Conservation (phyloP, 768 basidiomycete genomes). For the Epithele typhae region DNA sequence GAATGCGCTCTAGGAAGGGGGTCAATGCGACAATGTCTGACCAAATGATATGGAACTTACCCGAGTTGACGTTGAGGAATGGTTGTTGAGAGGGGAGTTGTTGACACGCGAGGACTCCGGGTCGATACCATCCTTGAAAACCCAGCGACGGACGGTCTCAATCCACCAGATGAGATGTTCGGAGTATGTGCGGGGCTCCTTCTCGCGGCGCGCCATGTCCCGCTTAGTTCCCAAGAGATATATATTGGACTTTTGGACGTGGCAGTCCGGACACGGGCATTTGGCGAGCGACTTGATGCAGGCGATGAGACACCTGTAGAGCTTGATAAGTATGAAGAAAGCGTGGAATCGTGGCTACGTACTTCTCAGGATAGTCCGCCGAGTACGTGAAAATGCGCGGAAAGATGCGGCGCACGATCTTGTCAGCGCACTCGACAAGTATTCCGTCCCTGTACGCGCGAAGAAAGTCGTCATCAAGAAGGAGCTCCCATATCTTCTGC, state of each 20-base stretch:
- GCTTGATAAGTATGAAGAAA: constrained; percentile 5
- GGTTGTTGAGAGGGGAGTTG: constrained; percentile 5
- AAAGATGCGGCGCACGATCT: constrained; percentile 18
- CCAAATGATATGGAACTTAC: constrained; percentile 15
- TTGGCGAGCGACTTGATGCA: constrained; percentile 21
- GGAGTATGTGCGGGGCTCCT: neutral
- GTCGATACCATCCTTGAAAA: constrained; percentile 17
- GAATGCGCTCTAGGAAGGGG: constrained; percentile 38
- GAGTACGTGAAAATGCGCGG: constrained; percentile 23
- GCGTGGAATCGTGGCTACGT: neutral
- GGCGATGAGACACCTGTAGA: constrained; percentile 15
- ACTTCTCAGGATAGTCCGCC: constrained; percentile 33
- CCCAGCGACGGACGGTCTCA: constrained; percentile 7
- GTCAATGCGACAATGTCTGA: constrained; percentile 9
- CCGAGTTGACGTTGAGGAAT: constrained; percentile 15
- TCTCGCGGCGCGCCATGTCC: neutral
- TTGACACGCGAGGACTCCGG: constrained; percentile 7
- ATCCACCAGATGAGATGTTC: neutral
- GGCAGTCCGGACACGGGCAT: constrained; percentile 3
- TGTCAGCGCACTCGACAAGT: constrained; percentile 22
- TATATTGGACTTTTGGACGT: neutral
- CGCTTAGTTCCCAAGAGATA: neutral
- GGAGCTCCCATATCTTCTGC: constrained; percentile 24
- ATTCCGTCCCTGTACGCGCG: constrained; percentile 20
- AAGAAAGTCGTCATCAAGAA: constrained; percentile 22